Evolutionary conservation across 2,329 filamentous ascomycete genomes (phyloP), one percentile per base, ranked within the genome.

Genomic region (Colletotrichum sp.): DNA sequence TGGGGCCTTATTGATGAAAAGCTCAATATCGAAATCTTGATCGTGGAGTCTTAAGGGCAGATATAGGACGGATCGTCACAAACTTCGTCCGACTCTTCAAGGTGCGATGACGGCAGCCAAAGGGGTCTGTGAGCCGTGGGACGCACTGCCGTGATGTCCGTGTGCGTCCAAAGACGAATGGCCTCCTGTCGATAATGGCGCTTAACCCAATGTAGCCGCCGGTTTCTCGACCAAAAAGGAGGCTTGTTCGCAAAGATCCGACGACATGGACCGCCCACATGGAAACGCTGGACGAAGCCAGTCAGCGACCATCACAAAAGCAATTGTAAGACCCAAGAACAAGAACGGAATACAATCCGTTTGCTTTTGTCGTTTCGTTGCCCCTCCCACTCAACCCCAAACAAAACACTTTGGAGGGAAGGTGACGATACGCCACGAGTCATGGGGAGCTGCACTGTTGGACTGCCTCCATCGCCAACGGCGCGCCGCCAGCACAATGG

Each of bases 201-300:
- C 24, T 52, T 68, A 75, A 57, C 55, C 69, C 30, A 57, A 66
- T 49, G 39, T 28, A 72, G 68, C 52, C 24, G 26, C 18, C 36
- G 34, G 49, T 30, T 62, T n/a, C 5, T 36, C 44, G 44, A 52
- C 44, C 72, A n/a, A 55, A 67, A 68, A 73, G 28, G 57, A 73
- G 70, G 63, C 64, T 76, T 62, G 64, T 64, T 76, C 73, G 73
- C 73, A 49, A 73, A 76, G 73, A 76, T 63, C 73, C 73, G 64
- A 76, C 70, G 57, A 76, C 49, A 60, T 60, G 73, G 73, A 49
- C 73, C 63, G 57, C 44, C 70, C 44, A 68, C 30, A 67, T 57
- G n/a, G 68, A 63, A 71, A 66, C 60, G 32, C 36, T 66, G 62
- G 72, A 67, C 55, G 72, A 68, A 72, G 64, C 55, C 62, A 36